Conservation (phyloP, 495 filamentous ascomycete genomes). For the Aspergillus mulundensis region DNA sequence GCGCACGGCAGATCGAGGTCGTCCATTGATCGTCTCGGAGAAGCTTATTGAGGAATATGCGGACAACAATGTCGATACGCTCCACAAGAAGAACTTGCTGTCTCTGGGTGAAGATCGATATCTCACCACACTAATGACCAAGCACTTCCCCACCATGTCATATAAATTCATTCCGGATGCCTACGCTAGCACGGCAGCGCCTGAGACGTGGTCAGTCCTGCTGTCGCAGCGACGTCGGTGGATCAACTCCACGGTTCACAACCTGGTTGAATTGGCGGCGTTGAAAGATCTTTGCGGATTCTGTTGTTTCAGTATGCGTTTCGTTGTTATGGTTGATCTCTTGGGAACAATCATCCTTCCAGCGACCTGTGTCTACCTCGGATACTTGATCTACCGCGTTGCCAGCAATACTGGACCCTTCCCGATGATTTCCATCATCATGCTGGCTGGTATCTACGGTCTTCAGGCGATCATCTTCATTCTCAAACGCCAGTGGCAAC, state of each 20-base stretch:
- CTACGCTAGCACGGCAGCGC: conserved; percentile 86
- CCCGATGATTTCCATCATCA: conserved; percentile 79
- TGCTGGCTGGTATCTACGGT: conserved; percentile 90
- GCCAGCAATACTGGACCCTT: conserved; percentile 69
- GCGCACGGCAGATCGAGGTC: conserved; percentile 85
- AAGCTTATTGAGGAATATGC: conserved; percentile 83
- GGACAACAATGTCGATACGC: conserved; percentile 81
- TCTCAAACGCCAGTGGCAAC: conserved; percentile 93
- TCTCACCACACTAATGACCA: conserved; percentile 95
- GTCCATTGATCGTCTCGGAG: conserved; percentile 87
- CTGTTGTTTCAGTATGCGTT: conserved; percentile 99
- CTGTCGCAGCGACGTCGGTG: conserved; percentile 93
- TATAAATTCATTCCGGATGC: conserved; percentile 95
- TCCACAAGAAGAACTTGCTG: conserved; percentile 97
- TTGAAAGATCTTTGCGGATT: conserved; percentile 94
- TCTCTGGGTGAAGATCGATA: conserved; percentile 96
- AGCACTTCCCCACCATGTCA: conserved; percentile 91
- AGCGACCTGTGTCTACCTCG: conserved; percentile 84
- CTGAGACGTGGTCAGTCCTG: conserved; percentile 87
- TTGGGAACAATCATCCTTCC: conserved; percentile 91
- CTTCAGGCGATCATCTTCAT: conserved; percentile 95
- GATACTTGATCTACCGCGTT: conserved; percentile 80
- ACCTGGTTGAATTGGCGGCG: conserved; percentile 81
- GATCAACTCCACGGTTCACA: conserved; percentile 99
- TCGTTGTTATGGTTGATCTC: conserved; percentile 93